Evolutionary conservation across 1,284 basidiomycete genomes (phyloP).

Genomic region (Apiotrichum veenhuisii): DNA sequence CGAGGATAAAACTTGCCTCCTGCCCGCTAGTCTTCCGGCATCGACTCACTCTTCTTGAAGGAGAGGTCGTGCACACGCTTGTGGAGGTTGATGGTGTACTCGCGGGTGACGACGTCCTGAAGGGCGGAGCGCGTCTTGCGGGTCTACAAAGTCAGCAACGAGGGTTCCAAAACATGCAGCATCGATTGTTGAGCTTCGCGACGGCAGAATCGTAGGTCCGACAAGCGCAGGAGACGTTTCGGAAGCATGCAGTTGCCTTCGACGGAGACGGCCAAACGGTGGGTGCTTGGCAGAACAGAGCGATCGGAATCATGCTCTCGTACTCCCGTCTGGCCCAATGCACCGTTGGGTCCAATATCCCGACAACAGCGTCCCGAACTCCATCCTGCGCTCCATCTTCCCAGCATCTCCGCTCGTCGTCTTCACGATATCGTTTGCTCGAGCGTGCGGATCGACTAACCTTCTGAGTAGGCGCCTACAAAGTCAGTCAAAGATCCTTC

Average conservation of each 20-base stretch:
- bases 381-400: not conserved
- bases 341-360: too few species aligned
- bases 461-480: slow-evolving; percentile 24
- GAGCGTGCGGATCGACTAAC: slow-evolving; percentile 14
- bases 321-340: too few species aligned
- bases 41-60: slow-evolving; percentile 74
- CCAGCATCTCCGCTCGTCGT: not conserved
- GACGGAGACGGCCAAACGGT: too few species aligned
- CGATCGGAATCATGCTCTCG: too few species aligned
- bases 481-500: slow-evolving; percentile 11
- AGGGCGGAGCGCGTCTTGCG: slow-evolving; percentile 87
- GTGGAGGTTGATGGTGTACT: slow-evolving; percentile 95
- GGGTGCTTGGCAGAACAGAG: too few species aligned
- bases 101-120: slow-evolving; percentile 91
- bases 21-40: slow-evolving; percentile 1
- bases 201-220: too few species aligned
- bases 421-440: slow-evolving; percentile 3
- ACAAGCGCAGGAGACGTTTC: too few species aligned
- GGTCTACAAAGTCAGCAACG: slow-evolving; percentile 53
- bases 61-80: slow-evolving; percentile 84
- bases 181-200: not conserved
- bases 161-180: not conserved
- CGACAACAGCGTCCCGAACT: not conserved
- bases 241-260: too few species aligned
- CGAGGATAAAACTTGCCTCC: not conserved